Percentiles rank a stretch among this genome's conserved stretches.
Conservation (phyloP, 1,284 basidiomycete species). For the Apiotrichum porosum region DNA sequence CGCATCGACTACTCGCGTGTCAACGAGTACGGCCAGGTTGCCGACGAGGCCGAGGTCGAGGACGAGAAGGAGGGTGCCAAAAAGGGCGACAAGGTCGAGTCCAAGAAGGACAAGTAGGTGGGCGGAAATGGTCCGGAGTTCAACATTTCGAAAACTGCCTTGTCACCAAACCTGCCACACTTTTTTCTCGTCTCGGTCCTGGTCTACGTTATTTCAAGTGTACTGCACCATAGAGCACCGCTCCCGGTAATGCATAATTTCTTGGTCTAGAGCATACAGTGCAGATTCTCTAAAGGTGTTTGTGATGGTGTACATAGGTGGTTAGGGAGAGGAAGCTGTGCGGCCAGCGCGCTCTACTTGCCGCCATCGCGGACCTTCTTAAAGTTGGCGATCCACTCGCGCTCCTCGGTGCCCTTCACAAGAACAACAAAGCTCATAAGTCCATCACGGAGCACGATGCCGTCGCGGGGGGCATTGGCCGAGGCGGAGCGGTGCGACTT, state of each 20-base stretch:
- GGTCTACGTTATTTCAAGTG: too few species aligned
- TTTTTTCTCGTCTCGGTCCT: too few species aligned
- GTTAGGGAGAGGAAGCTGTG: too few species aligned
- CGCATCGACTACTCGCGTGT: conserved; percentile 85
- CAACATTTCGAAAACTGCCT: too few species aligned
- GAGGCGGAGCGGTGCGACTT: conserved; percentile 55
- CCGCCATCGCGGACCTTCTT: conserved; percentile 53
- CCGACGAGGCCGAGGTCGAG: conserved; percentile 5
- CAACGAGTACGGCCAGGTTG: conserved; percentile 91
- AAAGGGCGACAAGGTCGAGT: conserved; percentile 23
- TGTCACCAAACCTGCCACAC: too few species aligned
- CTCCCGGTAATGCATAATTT: neutral
- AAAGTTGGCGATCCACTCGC: conserved; percentile 83
- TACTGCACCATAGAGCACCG: too few species aligned
- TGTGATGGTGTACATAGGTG: too few species aligned
- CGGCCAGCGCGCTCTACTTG: too few species aligned
- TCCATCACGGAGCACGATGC: conserved; percentile 79
- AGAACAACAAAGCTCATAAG: conserved; percentile 79
- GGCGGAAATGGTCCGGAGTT: too few species aligned
- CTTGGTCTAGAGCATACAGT: neutral
- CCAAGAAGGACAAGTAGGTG: conserved; percentile 39
- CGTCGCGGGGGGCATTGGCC: conserved; percentile 61
- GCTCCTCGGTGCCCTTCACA: conserved; percentile 74
- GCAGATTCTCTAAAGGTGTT: neutral
- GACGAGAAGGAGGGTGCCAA: conserved; percentile 9